Evolutionary conservation across 75 land plant genomes (phyloP).

Genomic region (Pinus albicaulis): DNA sequence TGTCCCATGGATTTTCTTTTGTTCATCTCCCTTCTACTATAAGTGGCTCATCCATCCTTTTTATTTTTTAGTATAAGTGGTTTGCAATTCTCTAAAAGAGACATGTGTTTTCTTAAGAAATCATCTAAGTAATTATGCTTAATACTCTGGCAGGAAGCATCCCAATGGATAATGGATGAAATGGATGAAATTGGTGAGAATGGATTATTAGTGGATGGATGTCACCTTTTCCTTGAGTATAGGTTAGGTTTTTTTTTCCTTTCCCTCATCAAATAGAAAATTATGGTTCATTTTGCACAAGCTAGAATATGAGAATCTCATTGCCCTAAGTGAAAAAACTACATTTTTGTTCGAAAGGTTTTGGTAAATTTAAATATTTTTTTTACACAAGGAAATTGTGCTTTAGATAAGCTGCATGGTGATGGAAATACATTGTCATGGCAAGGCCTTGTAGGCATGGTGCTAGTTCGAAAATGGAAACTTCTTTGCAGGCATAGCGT

Average conservation of each 20-base stretch:
- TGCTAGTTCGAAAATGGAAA: no score
- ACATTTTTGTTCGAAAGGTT: no score
- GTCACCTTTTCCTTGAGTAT: constrained; percentile 44
- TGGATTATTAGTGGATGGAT: constrained; percentile 44
- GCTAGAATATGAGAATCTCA: not conserved
- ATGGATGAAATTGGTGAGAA: constrained; percentile 27
- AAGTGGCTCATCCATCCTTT: not conserved
- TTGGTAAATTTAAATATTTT: no score
- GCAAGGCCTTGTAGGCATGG: no score
- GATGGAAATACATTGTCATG: not conserved
- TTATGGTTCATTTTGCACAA: not conserved
- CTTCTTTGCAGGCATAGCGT: no score
- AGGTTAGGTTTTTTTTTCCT: constrained; percentile 19
- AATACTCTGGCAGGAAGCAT: constrained; percentile 32
- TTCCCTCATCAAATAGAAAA: not conserved
- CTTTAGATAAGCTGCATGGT: not conserved
- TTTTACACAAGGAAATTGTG: no score
- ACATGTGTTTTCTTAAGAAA: no score
- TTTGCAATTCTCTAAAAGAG: no score
- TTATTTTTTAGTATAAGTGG: no score
- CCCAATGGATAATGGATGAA: constrained; percentile 58
- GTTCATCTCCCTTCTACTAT: constrained; percentile 48
- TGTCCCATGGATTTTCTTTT: constrained; percentile 52
- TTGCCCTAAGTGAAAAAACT: not conserved
- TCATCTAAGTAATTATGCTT: no score